Evolutionary conservation across 371 early-diverging fungal genomes (phyloP).

Genomic region (Apophysomyces trapeziformis): DNA sequence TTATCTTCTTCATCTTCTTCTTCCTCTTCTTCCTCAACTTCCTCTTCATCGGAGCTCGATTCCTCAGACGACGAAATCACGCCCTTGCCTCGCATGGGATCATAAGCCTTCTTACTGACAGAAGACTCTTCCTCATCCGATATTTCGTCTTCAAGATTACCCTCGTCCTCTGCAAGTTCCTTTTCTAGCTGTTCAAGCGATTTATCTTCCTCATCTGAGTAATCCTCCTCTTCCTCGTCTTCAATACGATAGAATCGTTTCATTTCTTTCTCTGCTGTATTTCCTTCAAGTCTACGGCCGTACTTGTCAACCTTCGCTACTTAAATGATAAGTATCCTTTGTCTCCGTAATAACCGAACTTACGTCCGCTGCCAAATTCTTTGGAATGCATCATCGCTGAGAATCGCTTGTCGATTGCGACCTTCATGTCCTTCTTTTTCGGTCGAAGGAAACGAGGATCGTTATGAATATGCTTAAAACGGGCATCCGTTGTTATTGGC

Average conservation of each 20-base stretch:
- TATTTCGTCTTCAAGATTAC: conserved; percentile 34
- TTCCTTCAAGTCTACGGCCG: conserved; percentile 69
- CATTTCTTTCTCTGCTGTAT: conserved; percentile 58
- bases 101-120: conserved; percentile 42
- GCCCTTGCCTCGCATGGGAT: conserved; percentile 89
- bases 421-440: conserved; percentile 80
- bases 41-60: conserved; percentile 55
- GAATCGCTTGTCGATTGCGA: conserved; percentile 92
- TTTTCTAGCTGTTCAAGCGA: conserved; percentile 48
- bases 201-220: conserved; percentile 39
- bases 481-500: conserved; percentile 70
- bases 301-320: conserved; percentile 87
- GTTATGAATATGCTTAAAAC: conserved; percentile 82
- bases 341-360: conserved; percentile 18
- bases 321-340: not conserved
- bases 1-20: conserved; percentile 60
- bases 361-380: conserved; percentile 75
- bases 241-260: conserved; percentile 65
- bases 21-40: conserved; percentile 50
- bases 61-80: conserved; percentile 69
- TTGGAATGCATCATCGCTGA: conserved; percentile 76
- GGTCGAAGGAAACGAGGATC: conserved; percentile 91
- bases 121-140: conserved; percentile 31
- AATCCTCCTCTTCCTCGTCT: conserved; percentile 50
- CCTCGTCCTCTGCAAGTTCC: conserved; percentile 55